phyloP scores from a whole-genome alignment of 2,329 filamentous ascomycete genomes.

The Epichloe scottii region DNA sequence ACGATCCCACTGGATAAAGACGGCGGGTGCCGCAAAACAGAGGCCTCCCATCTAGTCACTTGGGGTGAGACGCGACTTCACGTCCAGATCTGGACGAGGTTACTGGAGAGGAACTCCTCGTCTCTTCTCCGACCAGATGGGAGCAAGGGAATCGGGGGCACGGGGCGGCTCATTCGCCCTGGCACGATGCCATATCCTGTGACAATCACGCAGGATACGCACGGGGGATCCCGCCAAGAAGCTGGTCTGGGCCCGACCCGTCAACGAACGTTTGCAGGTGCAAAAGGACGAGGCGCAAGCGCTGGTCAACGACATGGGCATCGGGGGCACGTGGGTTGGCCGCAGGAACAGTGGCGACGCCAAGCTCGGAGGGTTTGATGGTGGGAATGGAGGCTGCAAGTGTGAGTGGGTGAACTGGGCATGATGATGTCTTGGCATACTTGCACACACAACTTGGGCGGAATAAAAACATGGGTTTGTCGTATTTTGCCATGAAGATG shows the following conservation, averaged over 20 bases:
- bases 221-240: conserved; percentile 44
- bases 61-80: conserved; percentile 49
- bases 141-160: conserved; percentile 15
- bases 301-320: conserved; percentile 35
- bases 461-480: no score
- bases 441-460: not conserved
- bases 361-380: conserved; percentile 47
- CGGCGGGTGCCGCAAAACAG: conserved; percentile 39
- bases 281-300: conserved; percentile 29
- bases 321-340: conserved; percentile 42
- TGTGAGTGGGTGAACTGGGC: conserved; percentile 48
- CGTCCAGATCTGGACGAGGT: conserved; percentile 53
- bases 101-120: conserved; percentile 30
- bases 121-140: conserved; percentile 20
- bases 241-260: conserved; percentile 39
- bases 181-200: conserved; percentile 53
- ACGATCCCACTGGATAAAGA: conserved; percentile 36
- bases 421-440: not conserved
- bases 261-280: conserved; percentile 35
- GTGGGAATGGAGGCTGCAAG: conserved; percentile 48
- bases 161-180: conserved; percentile 27
- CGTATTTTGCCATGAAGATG: no score
- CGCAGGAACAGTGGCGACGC: conserved; percentile 29
- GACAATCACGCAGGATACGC: conserved; percentile 47
- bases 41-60: conserved; percentile 43